Conservation (phyloP, 768 basidiomycete genomes). For the Russula sp. region DNA sequence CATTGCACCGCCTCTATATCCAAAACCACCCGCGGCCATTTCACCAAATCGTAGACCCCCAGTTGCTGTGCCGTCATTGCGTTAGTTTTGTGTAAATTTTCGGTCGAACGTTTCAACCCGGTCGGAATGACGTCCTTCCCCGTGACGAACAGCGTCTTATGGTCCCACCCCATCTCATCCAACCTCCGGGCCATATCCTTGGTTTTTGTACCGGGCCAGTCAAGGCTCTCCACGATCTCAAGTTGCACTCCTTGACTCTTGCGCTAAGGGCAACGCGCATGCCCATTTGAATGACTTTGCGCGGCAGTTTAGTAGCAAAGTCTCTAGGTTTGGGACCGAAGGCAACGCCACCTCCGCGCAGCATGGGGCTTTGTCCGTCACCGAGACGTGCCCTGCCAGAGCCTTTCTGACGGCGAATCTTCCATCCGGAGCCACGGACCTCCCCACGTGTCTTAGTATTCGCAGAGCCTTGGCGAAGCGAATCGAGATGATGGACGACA, state of each 20-base stretch:
- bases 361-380: constrained; percentile 82
- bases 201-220: constrained; percentile 52
- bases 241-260: constrained; percentile 68
- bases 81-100: constrained; percentile 70
- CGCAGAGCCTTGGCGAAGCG: constrained; percentile 87
- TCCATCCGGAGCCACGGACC: constrained; percentile 83
- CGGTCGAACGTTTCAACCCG: constrained; percentile 57
- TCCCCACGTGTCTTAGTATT: constrained; percentile 89
- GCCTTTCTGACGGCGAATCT: constrained; percentile 91
- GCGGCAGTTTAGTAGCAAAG: constrained; percentile 87
- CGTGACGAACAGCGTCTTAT: constrained; percentile 72
- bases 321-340: constrained; percentile 91
- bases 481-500: constrained; percentile 82
- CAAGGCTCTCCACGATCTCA: constrained; percentile 73
- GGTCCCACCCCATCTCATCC: constrained; percentile 56
- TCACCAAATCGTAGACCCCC: constrained; percentile 78
- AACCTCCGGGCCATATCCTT: constrained; percentile 61
- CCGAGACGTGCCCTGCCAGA: constrained; percentile 87
- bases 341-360: constrained; percentile 87
- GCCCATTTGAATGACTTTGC: constrained; percentile 91
- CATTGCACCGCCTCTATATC: constrained; percentile 81
- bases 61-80: constrained; percentile 62
- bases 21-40: constrained; percentile 77
- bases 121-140: constrained; percentile 55
- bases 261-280: constrained; percentile 86